Percentiles rank a stretch among this genome's conserved stretches.
Conservation (phyloP, 306 rosid species). For the Biancaea sappan region DNA sequence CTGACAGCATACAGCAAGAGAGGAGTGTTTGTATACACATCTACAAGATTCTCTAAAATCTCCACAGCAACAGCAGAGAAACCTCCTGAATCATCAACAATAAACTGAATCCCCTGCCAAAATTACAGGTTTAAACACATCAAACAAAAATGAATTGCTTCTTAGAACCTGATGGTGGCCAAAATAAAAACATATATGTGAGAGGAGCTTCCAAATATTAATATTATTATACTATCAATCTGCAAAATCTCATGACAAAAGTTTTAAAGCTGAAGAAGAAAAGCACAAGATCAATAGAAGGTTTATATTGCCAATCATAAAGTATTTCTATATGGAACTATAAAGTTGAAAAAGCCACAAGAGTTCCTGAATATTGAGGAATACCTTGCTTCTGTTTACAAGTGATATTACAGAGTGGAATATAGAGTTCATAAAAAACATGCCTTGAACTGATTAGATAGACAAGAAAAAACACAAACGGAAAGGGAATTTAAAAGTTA, state of each 20-base stretch:
- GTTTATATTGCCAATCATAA: conserved; percentile 16
- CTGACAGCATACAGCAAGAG: conserved; percentile 68
- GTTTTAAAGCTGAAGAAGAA: conserved; percentile 8
- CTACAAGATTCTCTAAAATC: conserved; percentile 77
- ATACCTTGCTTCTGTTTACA: neutral
- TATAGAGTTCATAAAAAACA: conserved; percentile 8
- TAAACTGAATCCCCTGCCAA: conserved; percentile 85
- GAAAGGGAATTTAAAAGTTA: neutral
- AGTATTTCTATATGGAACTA: conserved; percentile 3
- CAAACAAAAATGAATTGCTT: conserved; percentile 28
- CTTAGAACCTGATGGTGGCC: neutral
- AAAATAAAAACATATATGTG: conserved; percentile 19
- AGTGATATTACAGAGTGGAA: conserved; percentile 14
- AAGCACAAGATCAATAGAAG: neutral
- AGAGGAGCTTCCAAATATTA: neutral
- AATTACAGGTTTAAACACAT: conserved; percentile 6
- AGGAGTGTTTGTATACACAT: conserved; percentile 76
- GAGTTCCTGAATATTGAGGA: conserved; percentile 3
- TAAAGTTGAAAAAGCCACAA: neutral
- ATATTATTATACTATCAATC: conserved; percentile 18
- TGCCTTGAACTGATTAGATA: neutral
- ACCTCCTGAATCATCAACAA: conserved; percentile 86
- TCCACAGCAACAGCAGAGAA: conserved; percentile 84
- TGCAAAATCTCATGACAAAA: conserved; percentile 18
- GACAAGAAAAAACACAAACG: neutral